Evolutionary conservation across 2,329 filamentous ascomycete species (phyloP), one percentile per base, ranked within the genome.

Genomic region (Calonectria henricotiae): DNA sequence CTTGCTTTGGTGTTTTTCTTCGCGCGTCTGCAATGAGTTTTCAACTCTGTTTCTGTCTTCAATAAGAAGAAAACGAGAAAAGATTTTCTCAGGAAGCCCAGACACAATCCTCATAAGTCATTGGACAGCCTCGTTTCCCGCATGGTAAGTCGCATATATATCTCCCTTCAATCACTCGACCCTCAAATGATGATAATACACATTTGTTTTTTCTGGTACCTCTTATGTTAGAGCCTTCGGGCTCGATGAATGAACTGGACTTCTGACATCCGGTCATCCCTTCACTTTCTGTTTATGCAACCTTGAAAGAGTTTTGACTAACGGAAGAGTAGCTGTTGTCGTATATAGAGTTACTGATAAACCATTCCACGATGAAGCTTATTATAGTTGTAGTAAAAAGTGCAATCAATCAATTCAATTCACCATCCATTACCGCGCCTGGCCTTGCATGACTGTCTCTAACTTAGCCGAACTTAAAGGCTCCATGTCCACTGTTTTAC

Each of bases 171-270:
- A 54, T 71, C 77, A 81, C 78, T 67, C 27, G 23, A 69, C 74
- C 71, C 74, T 68, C 65, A 63, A 77, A 89, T 94, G 93, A 96
- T 95, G 93, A 96, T 89, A 90, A 80, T 83, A 82, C 81, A 87
- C 87, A 85, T 86, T 87, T 85, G 78, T 85, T 84, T 85, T 92
- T 95, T 97, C 94, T 97, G 94, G 94, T 95, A 97, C 94, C 95
- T 97, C 95, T 97, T 96, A 94, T 94, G 90, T 94, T 92, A 96
- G 91, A 87, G 88, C 80, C 81, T 85, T 86, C 82, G 80, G 86
- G 85, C 85, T 87, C 91, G 84, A 93, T 95, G 93, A 94, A 94
- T 93, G 89, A 87, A 93, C 86, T 86, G 92, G 92, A 94, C 93
- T 94, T 95, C 93, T 95, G 93, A 95, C 79, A 69, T 75, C 27